phyloP scores from a whole-genome alignment of 805 yeast species.

The Ogataea angusta region DNA sequence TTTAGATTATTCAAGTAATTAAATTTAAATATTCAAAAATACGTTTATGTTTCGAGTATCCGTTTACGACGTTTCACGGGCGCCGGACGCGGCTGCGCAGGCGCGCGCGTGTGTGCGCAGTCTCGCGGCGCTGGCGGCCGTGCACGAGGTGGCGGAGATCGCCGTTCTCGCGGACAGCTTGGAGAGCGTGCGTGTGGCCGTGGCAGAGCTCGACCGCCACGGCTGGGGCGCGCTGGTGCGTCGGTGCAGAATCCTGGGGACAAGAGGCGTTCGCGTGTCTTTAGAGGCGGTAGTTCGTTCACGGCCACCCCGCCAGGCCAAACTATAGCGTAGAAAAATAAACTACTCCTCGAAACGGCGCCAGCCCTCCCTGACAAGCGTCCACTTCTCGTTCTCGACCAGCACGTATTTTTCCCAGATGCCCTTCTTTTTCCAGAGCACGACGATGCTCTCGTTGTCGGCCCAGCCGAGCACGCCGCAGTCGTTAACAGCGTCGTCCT shows the following conservation, averaged over 20 bases:
- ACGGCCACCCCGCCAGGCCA: conserved; percentile 1
- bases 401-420: conserved; percentile 87
- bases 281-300: conserved; percentile 1
- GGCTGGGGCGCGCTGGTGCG: conserved; percentile 3
- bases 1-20: too few species aligned
- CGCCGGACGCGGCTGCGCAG: not conserved
- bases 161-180: conserved; percentile 2
- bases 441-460: conserved; percentile 65
- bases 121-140: not conserved
- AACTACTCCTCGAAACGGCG: conserved; percentile 45
- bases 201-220: conserved; percentile 1
- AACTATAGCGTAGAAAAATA: conserved; percentile 2
- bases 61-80: conserved; percentile 1
- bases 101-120: not conserved
- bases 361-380: conserved; percentile 70
- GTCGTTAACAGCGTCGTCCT: conserved; percentile 31
- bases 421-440: conserved; percentile 70
- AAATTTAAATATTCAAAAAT: not conserved
- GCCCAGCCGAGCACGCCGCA: conserved; percentile 69
- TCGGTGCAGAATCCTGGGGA: not conserved
- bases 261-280: not conserved
- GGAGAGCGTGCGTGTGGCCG: conserved; percentile 1
- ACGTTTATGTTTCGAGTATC: conserved; percentile 4
- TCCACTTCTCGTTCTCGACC: conserved; percentile 53
- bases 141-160: not conserved